phyloP scores from a whole-genome alignment of 805 yeast genomes.

The Wickerhamomyces chaumierensis region DNA sequence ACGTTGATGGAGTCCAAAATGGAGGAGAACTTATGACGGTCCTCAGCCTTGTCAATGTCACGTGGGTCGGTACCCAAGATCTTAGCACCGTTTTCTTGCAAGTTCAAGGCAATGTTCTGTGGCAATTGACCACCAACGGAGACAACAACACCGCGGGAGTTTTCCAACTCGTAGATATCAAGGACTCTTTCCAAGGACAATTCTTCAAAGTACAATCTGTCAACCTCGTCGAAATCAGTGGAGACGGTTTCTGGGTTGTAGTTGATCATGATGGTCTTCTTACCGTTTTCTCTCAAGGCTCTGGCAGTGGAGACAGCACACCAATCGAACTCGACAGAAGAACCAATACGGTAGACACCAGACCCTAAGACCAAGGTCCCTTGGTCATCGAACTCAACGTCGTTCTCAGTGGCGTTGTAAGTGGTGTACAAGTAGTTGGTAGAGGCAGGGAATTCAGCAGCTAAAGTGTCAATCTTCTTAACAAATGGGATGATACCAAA shows the following conservation, averaged over 20 bases:
- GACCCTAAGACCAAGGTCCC: slow-evolving; percentile 95
- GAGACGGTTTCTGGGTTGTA: slow-evolving; percentile 98
- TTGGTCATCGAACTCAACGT: slow-evolving; percentile 74
- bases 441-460: slow-evolving; percentile 97
- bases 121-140: slow-evolving; percentile 98
- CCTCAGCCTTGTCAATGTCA: slow-evolving; percentile 95
- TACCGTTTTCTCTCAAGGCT: slow-evolving; percentile 78
- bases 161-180: slow-evolving; percentile 93
- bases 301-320: slow-evolving; percentile 97
- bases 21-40: slow-evolving; percentile 94
- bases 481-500: slow-evolving; percentile 84
- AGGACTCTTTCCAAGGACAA: slow-evolving; percentile 89
- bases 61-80: slow-evolving; percentile 91
- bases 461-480: slow-evolving; percentile 92
- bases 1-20: slow-evolving; percentile 86
- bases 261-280: slow-evolving; percentile 90
- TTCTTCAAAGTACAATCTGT: slow-evolving; percentile 92
- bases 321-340: slow-evolving; percentile 98
- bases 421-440: slow-evolving; percentile 95
- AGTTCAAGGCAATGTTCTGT: slow-evolving; percentile 84
- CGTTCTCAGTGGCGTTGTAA: slow-evolving; percentile 81
- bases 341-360: slow-evolving; percentile 98
- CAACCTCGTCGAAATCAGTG: slow-evolving; percentile 97
- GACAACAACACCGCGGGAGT: slow-evolving; percentile 83
- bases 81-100: slow-evolving; percentile 74